These are phyloP conservation scores for Dactylellina haptotyla DNA, from an alignment of 2,329 filamentous ascomycete species.

Conservation along the genomic window DNA sequence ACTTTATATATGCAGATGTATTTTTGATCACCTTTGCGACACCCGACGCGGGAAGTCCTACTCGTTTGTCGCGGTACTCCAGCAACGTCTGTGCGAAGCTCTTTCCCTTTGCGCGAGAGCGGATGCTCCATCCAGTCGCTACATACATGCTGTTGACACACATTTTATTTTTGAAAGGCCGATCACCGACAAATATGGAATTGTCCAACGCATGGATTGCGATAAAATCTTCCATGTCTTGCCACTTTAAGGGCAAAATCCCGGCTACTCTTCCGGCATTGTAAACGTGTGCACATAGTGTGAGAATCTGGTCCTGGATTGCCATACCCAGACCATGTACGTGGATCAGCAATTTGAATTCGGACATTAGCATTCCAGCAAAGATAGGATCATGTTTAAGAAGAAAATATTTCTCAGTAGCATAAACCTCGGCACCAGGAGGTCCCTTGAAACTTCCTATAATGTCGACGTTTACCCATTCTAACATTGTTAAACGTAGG, in stretches of 20 bases:
- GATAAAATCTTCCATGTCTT: slow-evolving; percentile 30
- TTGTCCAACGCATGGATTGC: slow-evolving; percentile 16
- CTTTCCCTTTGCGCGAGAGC: neutral
- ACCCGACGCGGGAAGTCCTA: too few species aligned
- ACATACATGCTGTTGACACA: neutral
- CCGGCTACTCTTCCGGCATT: slow-evolving; percentile 4
- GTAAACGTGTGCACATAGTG: slow-evolving; percentile 5
- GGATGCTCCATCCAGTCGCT: neutral
- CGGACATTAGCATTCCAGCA: slow-evolving; percentile 9
- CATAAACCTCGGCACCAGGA: neutral
- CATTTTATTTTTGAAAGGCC: neutral
- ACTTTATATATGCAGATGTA: neutral
- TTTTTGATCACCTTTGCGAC: too few species aligned
- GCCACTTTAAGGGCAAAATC: neutral
- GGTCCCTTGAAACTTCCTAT: neutral
- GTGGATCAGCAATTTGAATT: neutral
- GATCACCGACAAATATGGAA: slow-evolving; percentile 9
- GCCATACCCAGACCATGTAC: neutral
- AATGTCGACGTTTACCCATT: neutral
- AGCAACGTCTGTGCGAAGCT: too few species aligned
- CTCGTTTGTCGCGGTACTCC: too few species aligned
- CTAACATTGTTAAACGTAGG: too few species aligned
- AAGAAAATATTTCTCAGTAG: slow-evolving; percentile 4
- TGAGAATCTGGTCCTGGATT: neutral
- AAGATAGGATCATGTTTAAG: slow-evolving; percentile 20